phyloP scores from a whole-genome alignment of 805 yeast species.

The Saturnispora halmiae region DNA sequence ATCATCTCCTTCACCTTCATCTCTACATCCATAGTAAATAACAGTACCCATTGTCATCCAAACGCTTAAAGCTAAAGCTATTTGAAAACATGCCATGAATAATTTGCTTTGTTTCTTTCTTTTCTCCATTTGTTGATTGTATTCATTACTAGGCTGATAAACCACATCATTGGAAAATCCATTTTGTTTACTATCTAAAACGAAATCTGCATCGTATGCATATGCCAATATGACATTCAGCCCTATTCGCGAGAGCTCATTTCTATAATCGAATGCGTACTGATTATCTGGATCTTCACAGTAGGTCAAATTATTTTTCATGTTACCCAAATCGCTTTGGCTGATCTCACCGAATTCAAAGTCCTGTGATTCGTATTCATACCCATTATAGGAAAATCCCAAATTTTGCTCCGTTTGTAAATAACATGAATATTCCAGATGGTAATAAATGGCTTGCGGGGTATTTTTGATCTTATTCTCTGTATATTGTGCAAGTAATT shows the following conservation, averaged over 20 bases:
- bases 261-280: conserved; percentile 38
- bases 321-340: no score
- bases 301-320: no score
- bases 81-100: conserved; percentile 25
- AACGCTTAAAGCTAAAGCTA: conserved; percentile 26
- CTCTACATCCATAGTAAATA: conserved; percentile 31
- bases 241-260: conserved; percentile 33
- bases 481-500: conserved; percentile 37
- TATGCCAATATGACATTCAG: conserved; percentile 39
- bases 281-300: conserved; percentile 14
- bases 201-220: conserved; percentile 28
- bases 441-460: conserved; percentile 39
- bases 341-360: not conserved
- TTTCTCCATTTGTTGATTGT: conserved; percentile 18
- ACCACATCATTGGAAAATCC: conserved; percentile 11
- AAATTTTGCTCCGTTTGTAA: conserved; percentile 28
- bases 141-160: conserved; percentile 20
- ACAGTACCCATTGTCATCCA: conserved; percentile 26
- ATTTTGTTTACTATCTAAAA: not conserved
- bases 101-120: conserved; percentile 21
- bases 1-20: conserved; percentile 29
- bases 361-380: not conserved
- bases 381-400: conserved; percentile 9
- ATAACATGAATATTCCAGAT: conserved; percentile 38
- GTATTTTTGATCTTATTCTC: conserved; percentile 36